These are phyloP conservation scores for Verruconis gallopava DNA, from an alignment of 2,329 filamentous ascomycete species.

Conservation along the genomic window DNA sequence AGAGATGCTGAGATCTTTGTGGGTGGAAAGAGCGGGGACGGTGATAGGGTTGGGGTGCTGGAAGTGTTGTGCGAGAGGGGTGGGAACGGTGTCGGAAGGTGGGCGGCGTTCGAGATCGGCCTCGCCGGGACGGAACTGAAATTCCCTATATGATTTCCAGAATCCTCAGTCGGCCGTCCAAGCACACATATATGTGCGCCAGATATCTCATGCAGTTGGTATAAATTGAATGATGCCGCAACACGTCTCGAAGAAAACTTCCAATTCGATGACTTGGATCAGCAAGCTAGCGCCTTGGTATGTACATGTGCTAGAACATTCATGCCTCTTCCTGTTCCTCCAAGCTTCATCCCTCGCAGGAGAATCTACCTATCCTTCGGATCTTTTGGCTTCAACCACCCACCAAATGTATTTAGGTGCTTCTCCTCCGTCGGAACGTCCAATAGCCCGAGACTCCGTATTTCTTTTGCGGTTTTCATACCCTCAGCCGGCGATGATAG, in stretches of 20 bases:
- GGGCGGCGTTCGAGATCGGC: conserved; percentile 17
- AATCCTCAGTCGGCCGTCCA: too few species aligned
- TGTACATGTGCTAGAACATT: not conserved
- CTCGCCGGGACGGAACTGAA: not conserved
- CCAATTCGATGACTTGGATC: too few species aligned
- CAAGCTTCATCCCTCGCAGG: not conserved
- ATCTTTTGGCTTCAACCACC: conserved; percentile 9
- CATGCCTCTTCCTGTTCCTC: too few species aligned
- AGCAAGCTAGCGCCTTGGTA: too few species aligned
- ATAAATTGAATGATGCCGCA: too few species aligned
- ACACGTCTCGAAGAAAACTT: too few species aligned
- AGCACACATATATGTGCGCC: too few species aligned
- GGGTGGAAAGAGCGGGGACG: conserved; percentile 12
- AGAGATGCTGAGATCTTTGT: conserved; percentile 24
- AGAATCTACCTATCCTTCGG: not conserved
- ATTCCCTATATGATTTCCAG: not conserved
- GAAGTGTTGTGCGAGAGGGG: conserved; percentile 32
- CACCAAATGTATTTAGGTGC: conserved; percentile 27
- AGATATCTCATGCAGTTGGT: too few species aligned
- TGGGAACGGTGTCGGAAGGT: conserved; percentile 25
- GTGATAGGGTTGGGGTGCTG: conserved; percentile 24
- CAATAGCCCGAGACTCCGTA: conserved; percentile 73
- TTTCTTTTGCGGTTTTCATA: conserved; percentile 70
- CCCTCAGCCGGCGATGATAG: conserved; percentile 64
- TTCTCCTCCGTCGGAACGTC: conserved; percentile 65